Percentiles rank a stretch among this genome's conserved stretches.
phyloP scores from a whole-genome alignment of 2,329 filamentous ascomycete species.

The Xylariaceae sp. region DNA sequence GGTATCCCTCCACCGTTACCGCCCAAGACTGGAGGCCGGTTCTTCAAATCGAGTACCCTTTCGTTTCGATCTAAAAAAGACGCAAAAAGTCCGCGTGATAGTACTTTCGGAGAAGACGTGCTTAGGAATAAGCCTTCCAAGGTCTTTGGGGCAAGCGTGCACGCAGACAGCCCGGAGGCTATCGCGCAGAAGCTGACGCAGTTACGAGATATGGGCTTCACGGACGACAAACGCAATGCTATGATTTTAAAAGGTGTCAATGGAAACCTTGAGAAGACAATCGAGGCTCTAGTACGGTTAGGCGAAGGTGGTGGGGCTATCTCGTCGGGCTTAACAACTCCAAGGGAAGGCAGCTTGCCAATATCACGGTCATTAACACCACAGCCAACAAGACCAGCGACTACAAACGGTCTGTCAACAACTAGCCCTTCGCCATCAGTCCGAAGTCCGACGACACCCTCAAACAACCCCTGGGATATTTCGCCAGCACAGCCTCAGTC shows the following conservation, averaged over 20 bases:
- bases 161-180: slow-evolving; percentile 48
- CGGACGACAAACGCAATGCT: slow-evolving; percentile 74
- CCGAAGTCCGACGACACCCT: slow-evolving; percentile 36
- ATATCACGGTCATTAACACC: slow-evolving; percentile 52
- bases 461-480: slow-evolving; percentile 66
- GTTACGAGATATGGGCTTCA: slow-evolving; percentile 88
- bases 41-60: slow-evolving; percentile 53
- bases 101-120: slow-evolving; percentile 30
- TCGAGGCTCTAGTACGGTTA: slow-evolving; percentile 78
- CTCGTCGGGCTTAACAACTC: slow-evolving; percentile 38
- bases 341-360: slow-evolving; percentile 44
- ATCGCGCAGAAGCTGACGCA: slow-evolving; percentile 72
- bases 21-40: slow-evolving; percentile 60
- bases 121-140: slow-evolving; percentile 61
- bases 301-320: slow-evolving; percentile 59
- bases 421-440: slow-evolving; percentile 22
- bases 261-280: slow-evolving; percentile 79
- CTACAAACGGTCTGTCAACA: slow-evolving; percentile 25
- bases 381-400: slow-evolving; percentile 30
- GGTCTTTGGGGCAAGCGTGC: slow-evolving; percentile 66
- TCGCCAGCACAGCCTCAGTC: slow-evolving; percentile 54
- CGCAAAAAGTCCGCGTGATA: slow-evolving; percentile 23
- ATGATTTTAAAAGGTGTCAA: slow-evolving; percentile 77
- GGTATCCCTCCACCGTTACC: slow-evolving; percentile 57
- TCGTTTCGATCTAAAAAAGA: slow-evolving; percentile 59